These are phyloP conservation scores for Furcasterigmium sp. DNA, from an alignment of 2,329 filamentous ascomycete genomes.

Conservation along the genomic window DNA sequence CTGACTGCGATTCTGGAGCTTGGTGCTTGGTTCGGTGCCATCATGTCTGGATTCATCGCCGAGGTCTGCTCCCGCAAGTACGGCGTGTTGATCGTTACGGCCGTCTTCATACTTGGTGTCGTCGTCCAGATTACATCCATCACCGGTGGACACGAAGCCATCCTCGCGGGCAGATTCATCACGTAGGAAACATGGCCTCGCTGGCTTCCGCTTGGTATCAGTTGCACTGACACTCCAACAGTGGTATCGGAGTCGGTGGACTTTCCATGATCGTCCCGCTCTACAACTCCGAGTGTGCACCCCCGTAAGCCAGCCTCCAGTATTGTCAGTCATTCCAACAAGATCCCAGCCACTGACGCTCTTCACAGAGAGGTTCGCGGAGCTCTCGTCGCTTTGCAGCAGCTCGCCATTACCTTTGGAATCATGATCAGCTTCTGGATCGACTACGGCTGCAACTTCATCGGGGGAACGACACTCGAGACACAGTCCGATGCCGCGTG, in stretches of 20 bases:
- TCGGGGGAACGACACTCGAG: conserved; percentile 45
- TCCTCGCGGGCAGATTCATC: conserved; percentile 67
- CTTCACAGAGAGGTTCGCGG: conserved; percentile 31
- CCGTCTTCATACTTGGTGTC: conserved; percentile 66
- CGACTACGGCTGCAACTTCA: conserved; percentile 61
- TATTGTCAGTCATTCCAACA: background rate
- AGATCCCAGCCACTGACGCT: too few species aligned
- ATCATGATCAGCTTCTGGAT: conserved; percentile 64
- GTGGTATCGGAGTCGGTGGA: conserved; percentile 63
- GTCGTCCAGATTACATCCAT: conserved; percentile 62
- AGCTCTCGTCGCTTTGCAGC: conserved; percentile 39
- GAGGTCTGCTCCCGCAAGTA: conserved; percentile 66
- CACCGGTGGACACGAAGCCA: conserved; percentile 48
- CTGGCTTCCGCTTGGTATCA: background rate
- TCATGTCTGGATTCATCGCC: conserved; percentile 67
- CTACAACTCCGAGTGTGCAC: conserved; percentile 41
- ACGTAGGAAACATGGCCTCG: conserved; percentile 40
- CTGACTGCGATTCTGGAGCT: conserved; percentile 66
- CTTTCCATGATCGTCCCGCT: conserved; percentile 60
- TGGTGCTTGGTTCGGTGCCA: conserved; percentile 69
- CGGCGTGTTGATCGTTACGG: conserved; percentile 59
- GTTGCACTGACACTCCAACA: conserved; percentile 9
- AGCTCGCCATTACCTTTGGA: conserved; percentile 54
- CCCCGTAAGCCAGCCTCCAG: conserved; percentile 23
- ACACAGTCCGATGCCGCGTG: conserved; percentile 64